Conservation (phyloP, 2,329 filamentous ascomycete genomes). For the Salinomyces thailandicus region DNA sequence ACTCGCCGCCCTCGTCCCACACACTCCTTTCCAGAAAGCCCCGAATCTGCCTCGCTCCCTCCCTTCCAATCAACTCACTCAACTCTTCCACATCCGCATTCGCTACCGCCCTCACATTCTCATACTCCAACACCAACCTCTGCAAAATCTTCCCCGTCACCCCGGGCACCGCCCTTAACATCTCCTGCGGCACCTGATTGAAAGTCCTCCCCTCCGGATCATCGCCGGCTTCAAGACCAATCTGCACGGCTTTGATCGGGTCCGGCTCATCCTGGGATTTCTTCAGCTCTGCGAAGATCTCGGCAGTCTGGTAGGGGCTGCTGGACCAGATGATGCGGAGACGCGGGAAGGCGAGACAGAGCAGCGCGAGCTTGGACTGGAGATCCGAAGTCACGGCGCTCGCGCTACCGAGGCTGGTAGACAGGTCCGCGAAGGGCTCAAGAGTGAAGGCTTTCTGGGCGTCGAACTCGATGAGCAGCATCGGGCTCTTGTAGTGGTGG, state of each 20-base stretch:
- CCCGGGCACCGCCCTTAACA: constrained; percentile 76
- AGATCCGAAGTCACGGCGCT: constrained; percentile 58
- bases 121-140: constrained; percentile 59
- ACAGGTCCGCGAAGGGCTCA: constrained; percentile 45
- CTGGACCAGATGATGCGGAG: constrained; percentile 90
- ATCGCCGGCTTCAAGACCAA: constrained; percentile 59
- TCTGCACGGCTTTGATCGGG: constrained; percentile 71
- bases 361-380: constrained; percentile 81
- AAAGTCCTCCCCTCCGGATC: constrained; percentile 54
- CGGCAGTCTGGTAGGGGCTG: constrained; percentile 88
- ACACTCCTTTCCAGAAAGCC: constrained; percentile 67
- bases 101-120: constrained; percentile 70
- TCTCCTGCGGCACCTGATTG: constrained; percentile 78
- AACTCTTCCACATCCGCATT: constrained; percentile 73
- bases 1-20: constrained; percentile 36
- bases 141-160: constrained; percentile 69
- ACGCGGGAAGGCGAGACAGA: constrained; percentile 83
- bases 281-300: constrained; percentile 92
- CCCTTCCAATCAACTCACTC: constrained; percentile 62
- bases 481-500: constrained; percentile 75
- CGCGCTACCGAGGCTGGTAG: constrained; percentile 54
- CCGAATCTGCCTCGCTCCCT: constrained; percentile 64
- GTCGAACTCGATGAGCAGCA: constrained; percentile 96
- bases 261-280: constrained; percentile 83
- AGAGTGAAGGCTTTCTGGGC: constrained; percentile 95